Evolutionary conservation across 1,284 basidiomycete genomes (phyloP), one percentile per base, ranked within the genome.

Genomic region (Moniliophthora roreri): DNA sequence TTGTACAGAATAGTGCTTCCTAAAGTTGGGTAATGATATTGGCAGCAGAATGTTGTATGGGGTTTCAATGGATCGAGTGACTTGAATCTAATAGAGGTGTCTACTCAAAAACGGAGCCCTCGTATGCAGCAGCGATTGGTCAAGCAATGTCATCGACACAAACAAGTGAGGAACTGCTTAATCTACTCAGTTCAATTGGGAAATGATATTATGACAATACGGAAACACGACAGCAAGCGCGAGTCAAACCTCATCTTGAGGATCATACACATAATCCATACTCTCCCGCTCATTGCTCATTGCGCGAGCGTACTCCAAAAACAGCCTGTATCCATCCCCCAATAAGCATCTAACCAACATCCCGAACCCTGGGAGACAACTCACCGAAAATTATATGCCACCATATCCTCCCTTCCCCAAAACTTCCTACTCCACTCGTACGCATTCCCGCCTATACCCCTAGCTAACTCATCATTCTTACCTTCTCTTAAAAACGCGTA

Each of bases 361-460:
- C 21, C 13, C 3, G 38, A 39, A 3, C 2, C 10, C 18, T 28
- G 48, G 18, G 10, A 38, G 13, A 38, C 28, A 18, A 62, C 69
- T 55, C 34, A 77, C 79, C 82, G 68, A 56, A 80, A 84, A 53
- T 77, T 70, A 65, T 85, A 85, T 16, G 83, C 80, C 28, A 75
- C 73, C 75, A 87, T 76, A 62, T 87, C 85, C 58, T 82, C 80
- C 49, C 68, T 69, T 32, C 84, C 66, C 82, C 83, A 87, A 61
- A 73, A 84, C 2, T 57, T 66, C 55, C 71, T 64, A 54, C 80
- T 82, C 85, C 85, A 87, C 18, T 73, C 66, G 26, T 75, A 73
- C 0, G 84, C 85, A 2, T 70, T 72, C 8, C 61, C 58, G 0
- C 79, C 85, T 45, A 88, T 86, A 57, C 73, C 69, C 51, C 67